phyloP scores from a whole-genome alignment of 148 eudicot genomes.

The Mesembryanthemum crystallinum region DNA sequence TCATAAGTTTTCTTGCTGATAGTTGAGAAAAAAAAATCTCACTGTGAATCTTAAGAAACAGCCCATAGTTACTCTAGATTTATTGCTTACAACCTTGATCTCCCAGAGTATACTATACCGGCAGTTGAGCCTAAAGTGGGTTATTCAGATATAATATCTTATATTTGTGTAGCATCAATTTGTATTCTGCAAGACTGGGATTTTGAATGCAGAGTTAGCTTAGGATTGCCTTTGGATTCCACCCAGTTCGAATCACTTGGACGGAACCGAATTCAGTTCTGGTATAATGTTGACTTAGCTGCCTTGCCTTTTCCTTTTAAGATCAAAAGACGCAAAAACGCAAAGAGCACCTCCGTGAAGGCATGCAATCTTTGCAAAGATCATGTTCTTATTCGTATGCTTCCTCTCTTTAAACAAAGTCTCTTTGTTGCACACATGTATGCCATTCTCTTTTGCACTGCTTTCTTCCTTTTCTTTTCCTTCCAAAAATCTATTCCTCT shows the following conservation, averaged over 20 bases:
- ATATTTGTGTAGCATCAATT: too few species aligned
- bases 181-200: too few species aligned
- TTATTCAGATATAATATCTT: too few species aligned
- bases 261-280: slow-evolving; percentile 31
- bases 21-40: too few species aligned
- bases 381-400: slow-evolving; percentile 37
- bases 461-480: background rate
- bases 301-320: slow-evolving; percentile 16
- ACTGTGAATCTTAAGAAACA: too few species aligned
- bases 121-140: too few species aligned
- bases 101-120: too few species aligned
- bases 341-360: slow-evolving; percentile 18
- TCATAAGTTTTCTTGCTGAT: too few species aligned
- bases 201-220: background rate
- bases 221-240: slow-evolving; percentile 28
- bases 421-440: slow-evolving; percentile 32
- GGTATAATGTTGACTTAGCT: slow-evolving; percentile 26
- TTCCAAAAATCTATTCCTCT: slow-evolving; percentile 13
- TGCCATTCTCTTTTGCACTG: slow-evolving; percentile 15
- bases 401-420: slow-evolving; percentile 25
- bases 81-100: too few species aligned
- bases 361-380: slow-evolving; percentile 22
- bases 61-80: too few species aligned
- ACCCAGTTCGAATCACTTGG: background rate
- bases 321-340: slow-evolving; percentile 28